A percentile compares a stretch with the other conserved stretches of the same genome.
phyloP scores from a whole-genome alignment of 2,329 filamentous ascomycete species.

The Trichophyton benhamiae region DNA sequence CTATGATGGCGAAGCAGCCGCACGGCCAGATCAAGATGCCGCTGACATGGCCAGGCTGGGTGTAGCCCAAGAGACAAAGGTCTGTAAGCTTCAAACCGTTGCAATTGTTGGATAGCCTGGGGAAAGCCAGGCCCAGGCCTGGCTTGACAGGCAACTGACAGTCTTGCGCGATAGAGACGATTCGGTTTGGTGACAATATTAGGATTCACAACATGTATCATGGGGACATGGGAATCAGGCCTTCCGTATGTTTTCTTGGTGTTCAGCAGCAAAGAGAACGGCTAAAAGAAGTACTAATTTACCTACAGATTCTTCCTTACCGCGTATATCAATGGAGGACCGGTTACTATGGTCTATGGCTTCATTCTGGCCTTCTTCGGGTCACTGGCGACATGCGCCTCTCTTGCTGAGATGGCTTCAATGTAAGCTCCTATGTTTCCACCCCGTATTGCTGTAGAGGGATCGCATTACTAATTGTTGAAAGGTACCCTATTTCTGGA shows the following conservation, averaged over 20 bases:
- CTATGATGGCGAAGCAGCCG: background rate
- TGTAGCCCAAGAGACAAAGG: constrained; percentile 3
- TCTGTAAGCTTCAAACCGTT: background rate
- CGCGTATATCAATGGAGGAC: constrained; percentile 27
- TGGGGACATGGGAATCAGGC: constrained; percentile 3
- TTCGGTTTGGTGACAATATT: constrained; percentile 5
- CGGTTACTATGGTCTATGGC: constrained; percentile 29
- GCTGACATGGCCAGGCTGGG: constrained; percentile 2
- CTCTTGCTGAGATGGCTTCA: constrained; percentile 34
- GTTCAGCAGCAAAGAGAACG: background rate
- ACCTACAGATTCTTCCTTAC: constrained; percentile 17
- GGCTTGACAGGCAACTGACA: background rate
- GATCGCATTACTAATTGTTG: background rate
- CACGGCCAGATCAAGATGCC: background rate
- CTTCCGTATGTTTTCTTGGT: background rate
- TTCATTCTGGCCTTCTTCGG: constrained; percentile 24
- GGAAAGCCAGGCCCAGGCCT: too few species aligned
- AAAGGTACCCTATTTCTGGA: constrained; percentile 30
- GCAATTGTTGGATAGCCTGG: background rate
- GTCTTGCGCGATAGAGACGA: background rate
- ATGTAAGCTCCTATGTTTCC: constrained; percentile 22
- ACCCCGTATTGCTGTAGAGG: background rate
- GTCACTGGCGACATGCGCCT: constrained; percentile 26
- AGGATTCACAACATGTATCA: constrained; percentile 4
- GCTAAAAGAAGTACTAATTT: background rate